phyloP scores from a whole-genome alignment of 2,329 filamentous ascomycete species.

The Colletotrichum camelliae region DNA sequence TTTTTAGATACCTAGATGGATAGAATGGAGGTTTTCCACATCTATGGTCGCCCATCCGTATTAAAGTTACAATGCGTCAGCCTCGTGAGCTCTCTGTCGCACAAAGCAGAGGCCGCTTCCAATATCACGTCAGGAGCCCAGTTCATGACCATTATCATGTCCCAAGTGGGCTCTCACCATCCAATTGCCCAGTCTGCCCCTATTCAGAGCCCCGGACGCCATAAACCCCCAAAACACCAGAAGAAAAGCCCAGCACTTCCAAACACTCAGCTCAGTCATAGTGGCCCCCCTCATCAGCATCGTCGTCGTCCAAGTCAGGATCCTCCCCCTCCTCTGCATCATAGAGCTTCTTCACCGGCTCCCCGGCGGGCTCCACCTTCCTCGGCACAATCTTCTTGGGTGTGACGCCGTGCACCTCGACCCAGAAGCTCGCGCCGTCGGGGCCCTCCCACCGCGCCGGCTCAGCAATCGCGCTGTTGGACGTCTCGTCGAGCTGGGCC shows the following conservation, averaged over 20 bases:
- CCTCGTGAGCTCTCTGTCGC: background rate
- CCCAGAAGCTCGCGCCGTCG: constrained; percentile 41
- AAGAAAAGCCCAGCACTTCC: background rate
- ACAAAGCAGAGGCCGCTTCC: background rate
- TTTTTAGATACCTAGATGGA: constrained; percentile 4
- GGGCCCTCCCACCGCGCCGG: constrained; percentile 40
- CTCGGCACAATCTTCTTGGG: constrained; percentile 22
- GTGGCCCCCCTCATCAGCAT: constrained; percentile 23
- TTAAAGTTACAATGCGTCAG: background rate
- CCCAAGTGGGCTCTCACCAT: background rate
- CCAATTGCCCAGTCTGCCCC: background rate
- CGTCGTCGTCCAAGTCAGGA: constrained; percentile 31
- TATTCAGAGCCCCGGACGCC: background rate
- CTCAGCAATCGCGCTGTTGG: constrained; percentile 24
- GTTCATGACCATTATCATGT: background rate
- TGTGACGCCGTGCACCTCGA: constrained; percentile 38
- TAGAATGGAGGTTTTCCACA: constrained; percentile 6
- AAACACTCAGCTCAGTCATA: background rate
- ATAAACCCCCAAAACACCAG: background rate
- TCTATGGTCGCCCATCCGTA: background rate
- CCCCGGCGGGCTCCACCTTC: background rate
- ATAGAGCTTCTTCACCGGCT: constrained; percentile 31
- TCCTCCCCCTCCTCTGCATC: constrained; percentile 40
- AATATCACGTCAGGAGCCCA: background rate
- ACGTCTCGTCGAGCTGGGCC: background rate